Evolutionary conservation across 2,329 filamentous ascomycete genomes (phyloP).

Genomic region (Rasamsonia emersonii): DNA sequence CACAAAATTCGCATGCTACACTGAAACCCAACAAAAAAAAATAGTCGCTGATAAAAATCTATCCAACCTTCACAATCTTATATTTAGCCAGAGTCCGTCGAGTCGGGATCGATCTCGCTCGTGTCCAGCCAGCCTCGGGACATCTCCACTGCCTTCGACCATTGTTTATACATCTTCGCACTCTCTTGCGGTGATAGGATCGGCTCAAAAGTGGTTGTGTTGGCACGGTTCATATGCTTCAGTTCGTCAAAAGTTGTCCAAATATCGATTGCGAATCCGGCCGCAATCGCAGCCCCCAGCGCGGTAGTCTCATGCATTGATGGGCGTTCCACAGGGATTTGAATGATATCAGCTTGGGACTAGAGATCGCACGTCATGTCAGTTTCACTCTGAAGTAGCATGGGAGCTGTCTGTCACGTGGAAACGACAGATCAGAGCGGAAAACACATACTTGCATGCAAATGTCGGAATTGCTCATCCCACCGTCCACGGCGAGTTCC

Average conservation of each 20-base stretch:
- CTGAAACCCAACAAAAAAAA: too few relatives aligned
- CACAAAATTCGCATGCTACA: too few relatives aligned
- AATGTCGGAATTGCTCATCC: constrained; percentile 79
- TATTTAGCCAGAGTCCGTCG: constrained; percentile 4
- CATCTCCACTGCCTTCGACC: constrained; percentile 73
- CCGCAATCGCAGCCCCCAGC: constrained; percentile 79
- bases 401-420: too few relatives aligned
- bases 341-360: constrained; percentile 78
- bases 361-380: constrained; percentile 20
- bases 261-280: constrained; percentile 71
- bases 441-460: constrained; percentile 62
- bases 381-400: too few relatives aligned
- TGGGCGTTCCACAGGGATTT: constrained; percentile 74
- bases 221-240: constrained; percentile 61
- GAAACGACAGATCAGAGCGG: too few relatives aligned
- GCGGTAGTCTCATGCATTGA: constrained; percentile 87
- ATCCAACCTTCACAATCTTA: too few relatives aligned
- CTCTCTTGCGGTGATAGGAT: constrained; percentile 52
- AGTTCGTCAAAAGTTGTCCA: constrained; percentile 71
- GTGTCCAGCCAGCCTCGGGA: constrained; percentile 57
- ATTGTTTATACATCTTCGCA: constrained; percentile 57
- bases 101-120: constrained; percentile 16
- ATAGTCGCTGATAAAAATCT: too few relatives aligned
- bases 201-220: constrained; percentile 62
- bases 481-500: constrained; percentile 75